A percentile compares a stretch with the other conserved stretches of the same genome.
Conservation (phyloP, 1,284 basidiomycete species). For the Ceratobasidium papillatum region DNA sequence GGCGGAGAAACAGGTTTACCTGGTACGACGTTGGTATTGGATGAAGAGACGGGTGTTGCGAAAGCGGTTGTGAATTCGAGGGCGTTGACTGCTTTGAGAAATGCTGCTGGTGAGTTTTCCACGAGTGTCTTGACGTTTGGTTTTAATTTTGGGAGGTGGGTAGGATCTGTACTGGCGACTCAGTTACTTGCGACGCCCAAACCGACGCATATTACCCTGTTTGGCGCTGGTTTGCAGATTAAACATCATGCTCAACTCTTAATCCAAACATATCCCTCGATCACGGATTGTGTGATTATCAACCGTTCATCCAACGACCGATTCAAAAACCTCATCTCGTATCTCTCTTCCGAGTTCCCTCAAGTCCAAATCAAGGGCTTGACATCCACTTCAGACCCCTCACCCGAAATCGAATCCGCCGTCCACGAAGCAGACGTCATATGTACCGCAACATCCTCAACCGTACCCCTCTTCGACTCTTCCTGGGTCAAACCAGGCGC, state of each 20-base stretch:
- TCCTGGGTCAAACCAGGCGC: slow-evolving; percentile 67
- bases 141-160: neutral
- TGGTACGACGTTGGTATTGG: slow-evolving; percentile 77
- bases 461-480: slow-evolving; percentile 72
- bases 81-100: slow-evolving; percentile 78
- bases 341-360: slow-evolving; percentile 57
- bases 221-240: slow-evolving; percentile 80
- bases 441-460: slow-evolving; percentile 81
- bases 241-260: slow-evolving; percentile 72
- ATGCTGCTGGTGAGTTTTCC: slow-evolving; percentile 71
- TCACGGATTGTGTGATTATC: slow-evolving; percentile 67
- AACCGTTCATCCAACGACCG: slow-evolving; percentile 69
- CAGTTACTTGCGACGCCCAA: slow-evolving; percentile 57
- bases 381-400: slow-evolving; percentile 43
- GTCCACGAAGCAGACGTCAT: slow-evolving; percentile 64
- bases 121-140: neutral
- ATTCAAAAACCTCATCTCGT: slow-evolving; percentile 55
- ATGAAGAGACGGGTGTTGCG: slow-evolving; percentile 71
- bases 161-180: slow-evolving; percentile 78
- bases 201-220: slow-evolving; percentile 66
- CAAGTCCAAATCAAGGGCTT: slow-evolving; percentile 49
- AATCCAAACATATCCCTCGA: slow-evolving; percentile 63
- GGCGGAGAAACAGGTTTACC: slow-evolving; percentile 67
- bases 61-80: slow-evolving; percentile 80
- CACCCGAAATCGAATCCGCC: slow-evolving; percentile 45